Evolutionary conservation across 257 asterid species (phyloP).

Genomic region (Przewalskia tangutica): DNA sequence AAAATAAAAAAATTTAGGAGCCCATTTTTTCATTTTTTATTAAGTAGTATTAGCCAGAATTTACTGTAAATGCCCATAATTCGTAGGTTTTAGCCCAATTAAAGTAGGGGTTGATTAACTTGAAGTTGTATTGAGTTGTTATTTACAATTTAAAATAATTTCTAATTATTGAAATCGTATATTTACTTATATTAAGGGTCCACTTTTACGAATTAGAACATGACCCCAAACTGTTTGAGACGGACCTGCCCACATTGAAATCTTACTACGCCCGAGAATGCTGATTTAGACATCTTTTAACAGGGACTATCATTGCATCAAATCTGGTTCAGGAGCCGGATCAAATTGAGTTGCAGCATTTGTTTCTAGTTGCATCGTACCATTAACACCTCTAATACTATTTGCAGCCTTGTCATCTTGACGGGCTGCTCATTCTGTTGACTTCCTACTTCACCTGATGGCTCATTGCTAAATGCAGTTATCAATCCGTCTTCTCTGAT

Average conservation of each 20-base stretch:
- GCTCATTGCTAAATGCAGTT: constrained; percentile 17
- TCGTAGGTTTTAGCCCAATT: too few relatives aligned
- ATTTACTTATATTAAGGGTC: too few relatives aligned
- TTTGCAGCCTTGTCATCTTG: constrained; percentile 14
- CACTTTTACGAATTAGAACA: too few relatives aligned
- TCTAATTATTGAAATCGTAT: too few relatives aligned
- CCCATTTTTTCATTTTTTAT: too few relatives aligned
- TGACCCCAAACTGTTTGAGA: too few relatives aligned
- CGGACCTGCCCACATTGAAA: constrained; percentile 53
- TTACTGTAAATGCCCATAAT: too few relatives aligned
- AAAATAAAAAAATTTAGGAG: too few relatives aligned
- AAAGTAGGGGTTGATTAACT: too few relatives aligned
- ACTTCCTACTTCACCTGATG: constrained; percentile 9
- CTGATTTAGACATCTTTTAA: constrained; percentile 41
- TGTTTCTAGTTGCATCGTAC: background rate
- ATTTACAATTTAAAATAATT: too few relatives aligned
- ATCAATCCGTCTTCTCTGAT: constrained; percentile 32
- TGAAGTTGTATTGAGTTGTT: too few relatives aligned
- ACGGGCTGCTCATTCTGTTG: constrained; percentile 4
- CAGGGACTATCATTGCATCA: constrained; percentile 17
- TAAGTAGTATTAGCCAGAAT: too few relatives aligned
- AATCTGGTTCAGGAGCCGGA: constrained; percentile 7
- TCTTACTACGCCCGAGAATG: constrained; percentile 29
- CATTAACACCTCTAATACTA: background rate
- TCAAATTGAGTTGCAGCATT: constrained; percentile 1